These are phyloP conservation scores for Kandelia obovata DNA, from an alignment of 345 rosid genomes.

Conservation along the genomic window DNA sequence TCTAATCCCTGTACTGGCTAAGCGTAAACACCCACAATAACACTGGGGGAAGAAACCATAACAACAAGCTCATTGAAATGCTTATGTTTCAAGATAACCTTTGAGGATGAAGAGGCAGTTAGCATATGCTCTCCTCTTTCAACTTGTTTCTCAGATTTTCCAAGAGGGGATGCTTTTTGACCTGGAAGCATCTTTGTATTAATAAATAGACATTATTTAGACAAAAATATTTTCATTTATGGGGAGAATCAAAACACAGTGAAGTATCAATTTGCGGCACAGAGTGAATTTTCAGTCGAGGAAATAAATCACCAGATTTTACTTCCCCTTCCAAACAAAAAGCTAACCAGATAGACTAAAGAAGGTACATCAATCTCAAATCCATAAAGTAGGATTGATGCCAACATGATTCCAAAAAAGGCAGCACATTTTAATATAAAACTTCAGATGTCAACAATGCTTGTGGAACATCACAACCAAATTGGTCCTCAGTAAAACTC, in stretches of 20 bases:
- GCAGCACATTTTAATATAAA: too few species aligned
- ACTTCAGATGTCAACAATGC: too few species aligned
- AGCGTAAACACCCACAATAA: not conserved
- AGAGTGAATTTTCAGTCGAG: too few species aligned
- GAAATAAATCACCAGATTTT: too few species aligned
- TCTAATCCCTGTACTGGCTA: not conserved
- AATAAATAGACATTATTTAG: slow-evolving; percentile 19
- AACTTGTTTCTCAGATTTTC: slow-evolving; percentile 40
- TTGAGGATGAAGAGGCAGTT: slow-evolving; percentile 34
- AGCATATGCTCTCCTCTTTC: slow-evolving; percentile 43
- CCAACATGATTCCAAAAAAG: too few species aligned
- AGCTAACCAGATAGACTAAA: too few species aligned
- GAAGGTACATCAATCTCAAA: too few species aligned
- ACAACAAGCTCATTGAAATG: not conserved
- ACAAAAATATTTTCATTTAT: not conserved
- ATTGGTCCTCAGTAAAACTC: too few species aligned
- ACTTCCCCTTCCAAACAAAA: too few species aligned
- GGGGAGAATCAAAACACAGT: not conserved
- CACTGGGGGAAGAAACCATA: not conserved
- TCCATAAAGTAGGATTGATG: too few species aligned
- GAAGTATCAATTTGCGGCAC: not conserved
- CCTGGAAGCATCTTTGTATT: slow-evolving; percentile 40
- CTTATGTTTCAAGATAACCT: slow-evolving; percentile 37
- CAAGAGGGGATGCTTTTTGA: slow-evolving; percentile 33
- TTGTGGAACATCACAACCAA: too few species aligned